Percentiles rank a stretch among this genome's conserved stretches.
Evolutionary conservation across 495 filamentous ascomycete genomes (phyloP).

Genomic region (Aspergillus homomorphus): DNA sequence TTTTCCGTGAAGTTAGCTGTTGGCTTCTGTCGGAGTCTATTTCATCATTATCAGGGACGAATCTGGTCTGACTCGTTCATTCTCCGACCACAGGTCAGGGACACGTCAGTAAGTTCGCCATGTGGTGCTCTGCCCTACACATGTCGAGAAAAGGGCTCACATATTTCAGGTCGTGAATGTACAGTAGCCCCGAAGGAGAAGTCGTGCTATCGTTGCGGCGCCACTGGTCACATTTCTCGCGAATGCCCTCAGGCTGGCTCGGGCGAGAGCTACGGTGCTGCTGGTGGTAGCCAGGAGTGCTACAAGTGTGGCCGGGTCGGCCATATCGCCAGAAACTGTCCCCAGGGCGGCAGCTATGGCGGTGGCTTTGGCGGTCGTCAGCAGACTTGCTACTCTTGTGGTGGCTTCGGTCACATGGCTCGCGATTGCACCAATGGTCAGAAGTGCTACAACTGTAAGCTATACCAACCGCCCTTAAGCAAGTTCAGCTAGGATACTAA

Average conservation of each 20-base stretch:
- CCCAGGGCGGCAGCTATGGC: constrained; percentile 57
- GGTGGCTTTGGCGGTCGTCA: constrained; percentile 53
- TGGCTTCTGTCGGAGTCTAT: background rate
- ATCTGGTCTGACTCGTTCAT: constrained; percentile 12
- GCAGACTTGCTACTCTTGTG: constrained; percentile 95
- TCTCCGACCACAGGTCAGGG: constrained; percentile 58
- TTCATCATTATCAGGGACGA: background rate
- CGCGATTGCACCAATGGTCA: constrained; percentile 97
- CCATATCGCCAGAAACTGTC: constrained; percentile 96
- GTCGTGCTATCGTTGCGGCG: constrained; percentile 91
- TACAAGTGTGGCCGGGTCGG: constrained; percentile 99
- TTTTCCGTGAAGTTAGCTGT: background rate
- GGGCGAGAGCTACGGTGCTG: constrained; percentile 47
- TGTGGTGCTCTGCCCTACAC: background rate
- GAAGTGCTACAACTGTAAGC: constrained; percentile 98
- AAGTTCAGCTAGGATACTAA: constrained; percentile 5
- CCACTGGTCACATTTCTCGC: constrained; percentile 86
- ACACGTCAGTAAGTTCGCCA: constrained; percentile 71
- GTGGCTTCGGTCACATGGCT: constrained; percentile 94
- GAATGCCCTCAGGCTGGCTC: constrained; percentile 69
- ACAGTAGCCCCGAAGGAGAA: constrained; percentile 87
- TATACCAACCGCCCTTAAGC: background rate
- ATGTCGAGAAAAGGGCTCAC: constrained; percentile 10
- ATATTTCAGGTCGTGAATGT: constrained; percentile 76
- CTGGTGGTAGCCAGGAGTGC: constrained; percentile 69